phyloP scores from a whole-genome alignment of 805 yeast genomes.

The Pichia scutulata region DNA sequence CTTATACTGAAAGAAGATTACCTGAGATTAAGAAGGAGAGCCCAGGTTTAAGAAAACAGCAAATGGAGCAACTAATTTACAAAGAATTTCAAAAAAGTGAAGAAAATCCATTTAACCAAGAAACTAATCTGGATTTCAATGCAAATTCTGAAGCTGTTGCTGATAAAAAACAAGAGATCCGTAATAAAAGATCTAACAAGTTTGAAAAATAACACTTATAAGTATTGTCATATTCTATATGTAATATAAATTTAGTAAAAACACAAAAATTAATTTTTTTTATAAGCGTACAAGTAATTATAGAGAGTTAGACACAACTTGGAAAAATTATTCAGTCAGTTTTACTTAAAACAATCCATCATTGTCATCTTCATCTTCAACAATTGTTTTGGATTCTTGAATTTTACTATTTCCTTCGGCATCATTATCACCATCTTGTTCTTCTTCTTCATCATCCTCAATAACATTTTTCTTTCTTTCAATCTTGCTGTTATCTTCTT shows the following conservation, averaged over 20 bases:
- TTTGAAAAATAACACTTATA: constrained; percentile 21
- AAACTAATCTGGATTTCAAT: constrained; percentile 53
- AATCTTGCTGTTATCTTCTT: constrained; percentile 19
- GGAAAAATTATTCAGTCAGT: not conserved
- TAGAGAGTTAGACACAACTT: not conserved
- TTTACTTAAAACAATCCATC: constrained; percentile 8
- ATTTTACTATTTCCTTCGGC: not conserved
- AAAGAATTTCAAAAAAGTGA: constrained; percentile 78
- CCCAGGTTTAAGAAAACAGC: constrained; percentile 76
- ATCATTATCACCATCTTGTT: not conserved
- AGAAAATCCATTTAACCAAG: constrained; percentile 81
- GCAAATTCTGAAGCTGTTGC: constrained; percentile 51
- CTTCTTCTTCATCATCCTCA: constrained; percentile 19
- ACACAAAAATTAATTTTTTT: not conserved
- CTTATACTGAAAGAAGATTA: constrained; percentile 61
- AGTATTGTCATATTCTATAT: not conserved
- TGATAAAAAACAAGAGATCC: constrained; percentile 23
- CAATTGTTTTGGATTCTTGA: not conserved
- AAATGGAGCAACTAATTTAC: constrained; percentile 61
- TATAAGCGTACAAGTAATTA: not conserved
- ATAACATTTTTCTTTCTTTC: constrained; percentile 15
- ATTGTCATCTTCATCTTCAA: constrained; percentile 9
- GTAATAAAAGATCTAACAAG: constrained; percentile 26
- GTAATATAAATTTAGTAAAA: not conserved
- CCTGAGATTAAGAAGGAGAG: constrained; percentile 69